phyloP scores from a whole-genome alignment of 129 eudicot species.

The Artemisia annua region DNA sequence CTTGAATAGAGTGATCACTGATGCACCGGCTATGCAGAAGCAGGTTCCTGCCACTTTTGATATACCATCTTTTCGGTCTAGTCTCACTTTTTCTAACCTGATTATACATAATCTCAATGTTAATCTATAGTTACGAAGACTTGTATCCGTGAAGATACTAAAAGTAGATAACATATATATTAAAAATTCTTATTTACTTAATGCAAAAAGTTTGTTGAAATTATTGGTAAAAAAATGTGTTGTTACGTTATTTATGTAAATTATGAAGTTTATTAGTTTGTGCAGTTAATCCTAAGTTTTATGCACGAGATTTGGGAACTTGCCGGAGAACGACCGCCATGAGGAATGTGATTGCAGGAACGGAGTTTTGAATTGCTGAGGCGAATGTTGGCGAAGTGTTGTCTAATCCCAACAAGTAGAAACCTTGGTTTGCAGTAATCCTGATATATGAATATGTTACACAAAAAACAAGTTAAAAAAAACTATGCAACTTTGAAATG shows the following conservation, averaged over 20 bases:
- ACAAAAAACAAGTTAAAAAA: neutral
- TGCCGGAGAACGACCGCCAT: conserved; percentile 81
- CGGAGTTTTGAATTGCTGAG: conserved; percentile 96
- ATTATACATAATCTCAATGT: neutral
- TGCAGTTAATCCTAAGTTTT: neutral
- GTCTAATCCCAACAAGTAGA: conserved; percentile 87
- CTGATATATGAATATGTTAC: conserved; percentile 29
- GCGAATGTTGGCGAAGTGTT: conserved; percentile 96
- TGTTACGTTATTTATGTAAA: too few relatives aligned
- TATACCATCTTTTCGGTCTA: conserved; percentile 84
- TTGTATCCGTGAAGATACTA: too few relatives aligned
- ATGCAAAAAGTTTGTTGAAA: neutral
- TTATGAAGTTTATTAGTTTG: neutral
- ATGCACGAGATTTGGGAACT: conserved; percentile 17
- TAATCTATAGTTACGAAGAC: too few relatives aligned
- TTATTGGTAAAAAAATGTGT: neutral
- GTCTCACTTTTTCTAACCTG: conserved; percentile 89
- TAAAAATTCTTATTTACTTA: too few relatives aligned
- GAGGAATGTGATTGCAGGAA: conserved; percentile 93
- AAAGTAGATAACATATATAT: too few relatives aligned
- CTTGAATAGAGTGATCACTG: conserved; percentile 91
- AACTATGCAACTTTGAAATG: neutral
- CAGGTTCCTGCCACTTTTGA: conserved; percentile 74
- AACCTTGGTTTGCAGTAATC: conserved; percentile 91
- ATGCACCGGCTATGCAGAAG: conserved; percentile 86